Evolutionary conservation across 139 green algal genomes (phyloP).

Genomic region (Micractinium conductrix): DNA sequence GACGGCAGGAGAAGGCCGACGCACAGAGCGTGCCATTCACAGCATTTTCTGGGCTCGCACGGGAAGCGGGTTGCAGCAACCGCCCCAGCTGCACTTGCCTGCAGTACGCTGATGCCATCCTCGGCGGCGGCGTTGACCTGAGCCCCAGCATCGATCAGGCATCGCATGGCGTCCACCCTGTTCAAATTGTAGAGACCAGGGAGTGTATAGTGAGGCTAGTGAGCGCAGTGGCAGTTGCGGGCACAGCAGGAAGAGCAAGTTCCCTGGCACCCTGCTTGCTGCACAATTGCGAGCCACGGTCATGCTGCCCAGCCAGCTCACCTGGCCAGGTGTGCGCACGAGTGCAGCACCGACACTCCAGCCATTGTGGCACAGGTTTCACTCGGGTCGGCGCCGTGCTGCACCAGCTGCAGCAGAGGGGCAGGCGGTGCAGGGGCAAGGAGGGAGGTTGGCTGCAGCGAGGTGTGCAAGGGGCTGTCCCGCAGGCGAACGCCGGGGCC

Average conservation of each 20-base stretch:
- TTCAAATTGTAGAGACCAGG: background rate
- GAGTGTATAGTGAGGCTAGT: background rate
- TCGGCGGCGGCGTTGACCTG: background rate
- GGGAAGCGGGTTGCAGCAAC: no score
- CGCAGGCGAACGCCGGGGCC: no score
- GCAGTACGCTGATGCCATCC: background rate
- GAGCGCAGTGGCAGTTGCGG: background rate
- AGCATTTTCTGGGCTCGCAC: no score
- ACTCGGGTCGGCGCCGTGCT: constrained; percentile 12
- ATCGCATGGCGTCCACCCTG: constrained; percentile 20
- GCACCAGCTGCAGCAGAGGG: constrained; percentile 4
- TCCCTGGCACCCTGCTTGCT: no score
- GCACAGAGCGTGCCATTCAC: no score
- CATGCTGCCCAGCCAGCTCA: background rate
- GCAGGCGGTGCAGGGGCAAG: no score
- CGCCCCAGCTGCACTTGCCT: background rate
- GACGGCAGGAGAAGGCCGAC: no score
- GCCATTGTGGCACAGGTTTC: background rate
- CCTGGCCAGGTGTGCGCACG: background rate
- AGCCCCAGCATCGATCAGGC: background rate
- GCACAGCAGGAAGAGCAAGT: no score
- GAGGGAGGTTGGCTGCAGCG: background rate
- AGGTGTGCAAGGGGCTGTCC: no score
- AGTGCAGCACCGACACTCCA: background rate
- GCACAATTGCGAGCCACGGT: no score